Evolutionary conservation across 192 early-diverging fungal genomes (phyloP), one percentile per base, ranked within the genome.

Genomic region (Podila minutissima): DNA sequence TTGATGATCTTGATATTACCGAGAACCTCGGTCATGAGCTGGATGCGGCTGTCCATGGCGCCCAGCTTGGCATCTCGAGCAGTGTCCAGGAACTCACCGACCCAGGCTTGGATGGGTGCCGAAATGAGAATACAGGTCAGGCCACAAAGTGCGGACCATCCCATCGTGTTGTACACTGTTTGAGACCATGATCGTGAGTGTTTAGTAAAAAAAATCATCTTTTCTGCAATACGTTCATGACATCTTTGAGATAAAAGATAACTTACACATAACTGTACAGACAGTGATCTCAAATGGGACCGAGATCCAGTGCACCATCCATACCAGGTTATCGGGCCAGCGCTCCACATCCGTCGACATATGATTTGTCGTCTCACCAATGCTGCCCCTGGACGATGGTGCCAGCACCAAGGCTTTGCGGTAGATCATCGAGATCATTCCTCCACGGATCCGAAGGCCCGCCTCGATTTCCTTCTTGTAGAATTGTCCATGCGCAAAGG

Each of bases 361-460:
- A 32, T 76, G 74, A 58, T 76, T 76, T 12, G 74, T 78, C 26
- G 70, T 65, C 9, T 51, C 51, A 12, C 75, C 75, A n/a, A 50
- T 46, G 26, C 37, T 62, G 31, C 24, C 38, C 13, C 59, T 78
- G 59, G 63, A 59, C 5, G 31, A 58, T 1, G 90, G 94, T 12
- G 94, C 94, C 24, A 98, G 88, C 1, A 85, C 53, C 64, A 98
- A 79, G 10, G 94, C 86, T 82, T 97, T 97, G 24, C 84, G 86
- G 74, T 96, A 97, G 29, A 97, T 90, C 49, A 92, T 89, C 0
- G 93, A 86, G n/a, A 92, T 86, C 38, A 94, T 72, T 11, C 90
- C 93, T 8, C 90, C 86, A 59, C 91, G 90, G 22, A 90, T 73
- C 37, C 88, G 86, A 83, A 93, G 88, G 50, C 91, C 92, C 10